These are phyloP conservation scores for Lathyrus tuberosus DNA, from an alignment of 306 rosid species.

Conservation along the genomic window DNA sequence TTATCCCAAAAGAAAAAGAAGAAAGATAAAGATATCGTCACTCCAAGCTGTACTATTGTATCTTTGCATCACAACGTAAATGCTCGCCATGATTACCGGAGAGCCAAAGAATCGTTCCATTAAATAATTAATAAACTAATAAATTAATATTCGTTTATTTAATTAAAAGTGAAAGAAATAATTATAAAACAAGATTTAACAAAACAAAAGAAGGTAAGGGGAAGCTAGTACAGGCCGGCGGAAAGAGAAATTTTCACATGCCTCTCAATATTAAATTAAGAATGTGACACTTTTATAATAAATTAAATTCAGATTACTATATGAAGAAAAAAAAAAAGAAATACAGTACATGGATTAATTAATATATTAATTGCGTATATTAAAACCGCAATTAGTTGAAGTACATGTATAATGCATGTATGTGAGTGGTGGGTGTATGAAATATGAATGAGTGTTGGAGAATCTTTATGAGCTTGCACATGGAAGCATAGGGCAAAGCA, in stretches of 20 bases:
- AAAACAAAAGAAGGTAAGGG: conserved; percentile 39
- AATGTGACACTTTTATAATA: conserved; percentile 33
- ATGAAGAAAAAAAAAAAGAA: neutral
- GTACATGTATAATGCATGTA: conserved; percentile 25
- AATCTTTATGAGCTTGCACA: conserved; percentile 43
- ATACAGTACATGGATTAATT: conserved; percentile 19
- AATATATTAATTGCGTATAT: conserved; percentile 17
- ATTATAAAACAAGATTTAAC: conserved; percentile 25
- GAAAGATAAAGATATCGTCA: conserved; percentile 45
- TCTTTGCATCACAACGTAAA: conserved; percentile 55
- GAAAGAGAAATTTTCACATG: conserved; percentile 45
- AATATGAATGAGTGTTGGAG: conserved; percentile 29
- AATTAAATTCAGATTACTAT: neutral
- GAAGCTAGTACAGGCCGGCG: conserved; percentile 42
- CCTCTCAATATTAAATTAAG: conserved; percentile 13
- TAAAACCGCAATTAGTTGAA: conserved; percentile 31
- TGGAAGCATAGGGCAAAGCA: conserved; percentile 41
- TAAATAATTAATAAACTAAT: conserved; percentile 35
- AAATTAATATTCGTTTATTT: conserved; percentile 32
- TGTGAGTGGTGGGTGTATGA: conserved; percentile 32
- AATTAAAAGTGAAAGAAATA: conserved; percentile 30
- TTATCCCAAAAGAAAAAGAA: conserved; percentile 40
- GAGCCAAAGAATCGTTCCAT: conserved; percentile 40
- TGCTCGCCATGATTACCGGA: conserved; percentile 69
- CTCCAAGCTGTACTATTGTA: conserved; percentile 57